phyloP scores from a whole-genome alignment of 371 early-diverging fungal genomes.

The Mucor velutinosus region DNA sequence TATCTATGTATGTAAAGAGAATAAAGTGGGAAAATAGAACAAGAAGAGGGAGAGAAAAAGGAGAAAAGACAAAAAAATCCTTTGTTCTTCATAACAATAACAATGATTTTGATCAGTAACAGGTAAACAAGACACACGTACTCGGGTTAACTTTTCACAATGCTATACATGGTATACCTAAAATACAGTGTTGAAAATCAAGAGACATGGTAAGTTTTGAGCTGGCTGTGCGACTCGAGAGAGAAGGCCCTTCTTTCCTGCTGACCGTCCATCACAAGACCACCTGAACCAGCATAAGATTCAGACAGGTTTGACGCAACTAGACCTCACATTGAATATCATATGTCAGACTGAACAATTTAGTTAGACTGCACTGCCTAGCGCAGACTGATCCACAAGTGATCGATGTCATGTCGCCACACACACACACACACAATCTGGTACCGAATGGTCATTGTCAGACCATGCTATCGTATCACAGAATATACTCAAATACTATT shows the following conservation, averaged over 20 bases:
- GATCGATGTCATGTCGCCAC: no score
- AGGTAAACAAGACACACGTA: neutral
- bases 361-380: no score
- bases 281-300: neutral
- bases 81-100: neutral
- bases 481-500: no score
- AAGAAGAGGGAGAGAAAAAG: neutral
- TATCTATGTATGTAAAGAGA: neutral
- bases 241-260: neutral
- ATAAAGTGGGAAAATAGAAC: neutral
- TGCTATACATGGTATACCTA: neutral
- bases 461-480: no score
- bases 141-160: neutral
- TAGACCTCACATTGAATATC: neutral
- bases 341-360: no score
- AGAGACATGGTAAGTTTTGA: neutral
- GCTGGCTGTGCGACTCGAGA: neutral
- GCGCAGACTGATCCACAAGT: no score
- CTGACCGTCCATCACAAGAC: neutral
- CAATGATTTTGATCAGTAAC: constrained; percentile 1
- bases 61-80: neutral
- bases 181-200: constrained; percentile 1
- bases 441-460: neutral
- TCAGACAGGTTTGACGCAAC: neutral
- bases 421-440: neutral